Evolutionary conservation across 2,329 filamentous ascomycete genomes (phyloP), one percentile per base, ranked within the genome.

Genomic region (Knufia fluminis): DNA sequence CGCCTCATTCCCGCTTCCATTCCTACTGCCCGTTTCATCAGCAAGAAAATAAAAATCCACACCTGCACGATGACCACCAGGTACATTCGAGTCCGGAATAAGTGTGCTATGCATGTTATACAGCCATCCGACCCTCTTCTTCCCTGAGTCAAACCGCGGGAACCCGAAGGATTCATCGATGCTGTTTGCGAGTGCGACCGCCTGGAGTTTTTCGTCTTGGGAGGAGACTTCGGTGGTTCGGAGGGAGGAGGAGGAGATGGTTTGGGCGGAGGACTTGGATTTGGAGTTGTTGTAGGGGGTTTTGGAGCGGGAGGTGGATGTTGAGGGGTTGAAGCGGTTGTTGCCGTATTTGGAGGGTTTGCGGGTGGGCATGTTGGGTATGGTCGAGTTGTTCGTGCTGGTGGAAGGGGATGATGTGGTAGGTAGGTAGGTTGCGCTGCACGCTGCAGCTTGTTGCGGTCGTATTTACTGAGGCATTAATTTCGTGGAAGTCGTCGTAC

Each of bases 81-180:
- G 83, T 40, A 86, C 77, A 59, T 87, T 86, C 14, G 90, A 78
- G 64, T 97, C 91, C 66, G 95, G 73, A 40, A 98, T 76, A 10
- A 82, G 80, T 0, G 92, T 97, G 33, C 89, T 82, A 64, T 95
- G 87, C 71, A 97, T 86, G 63, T 97, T 98, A 59, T 91, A 87
- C 3, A 98, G 79, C 92, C 92, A 98, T 56, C 94, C 90, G 44
- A 85, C 79, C 63, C 82, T 85, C 69, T 84, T 88, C 64, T 85
- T 80, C 42, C 88, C 92, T 26, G 86, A 83, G 57, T 98, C 94
- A 65, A 90, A 96, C 45, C 91, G 85, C 28, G 83, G 77, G 66
- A 98, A 98, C 47, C 92, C 94, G 82, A 97, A 92, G 54, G 79
- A 77, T 71, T 97, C 92, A 71, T 98, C 94, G 64, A 98, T 96